Evolutionary conservation across 1,139 yeast genomes (phyloP), one percentile per base, ranked within the genome.

Genomic region (Pichia sp.): DNA sequence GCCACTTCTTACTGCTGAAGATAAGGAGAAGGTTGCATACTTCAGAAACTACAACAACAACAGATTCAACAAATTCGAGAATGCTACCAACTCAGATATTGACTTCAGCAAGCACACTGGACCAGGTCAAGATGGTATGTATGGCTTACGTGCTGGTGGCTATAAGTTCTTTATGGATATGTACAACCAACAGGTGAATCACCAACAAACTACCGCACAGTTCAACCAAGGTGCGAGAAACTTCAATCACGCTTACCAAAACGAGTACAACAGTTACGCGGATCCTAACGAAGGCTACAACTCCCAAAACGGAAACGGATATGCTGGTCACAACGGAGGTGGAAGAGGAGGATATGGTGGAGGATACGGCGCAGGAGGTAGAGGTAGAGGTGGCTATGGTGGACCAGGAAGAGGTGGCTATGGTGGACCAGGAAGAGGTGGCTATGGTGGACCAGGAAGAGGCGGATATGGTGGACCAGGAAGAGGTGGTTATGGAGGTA

Each of bases 1-100:
- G 16, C 67, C 69, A 11, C 79, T 79, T 3, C 64, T 88, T 33
- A 74, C 76, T 4, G 74, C 70, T 30, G 81, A 80, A 38, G 96
- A 87, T 54, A 71, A 69, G 36, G 84, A 79, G 42, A 64, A 71
- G n/a, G 65, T 86, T 20, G 16, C 41, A 11, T 35, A 38, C 24
- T 34, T 30, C 7, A 37, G 39, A 33, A 43, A 46, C 24, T 51
- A 52, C 21, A 41, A 44, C 24, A 51, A 51, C 22, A 47, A 52
- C 25, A 44, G 51, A 25, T 44, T 43, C 34, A 40, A 24, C 15
- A 23, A 42, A 17, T 39, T 54, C 27, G 47, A 47, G 30, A 51
- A 52, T 38, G 57, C 44, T 38, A 58, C 46, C 42, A 55, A 35
- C 36, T 55, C 58, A 14, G 59, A 58, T 22, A 66, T 69, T 12